Evolutionary conservation across 2,329 filamentous ascomycete species (phyloP).

Genomic region (Colletotrichum sansevieriae): DNA sequence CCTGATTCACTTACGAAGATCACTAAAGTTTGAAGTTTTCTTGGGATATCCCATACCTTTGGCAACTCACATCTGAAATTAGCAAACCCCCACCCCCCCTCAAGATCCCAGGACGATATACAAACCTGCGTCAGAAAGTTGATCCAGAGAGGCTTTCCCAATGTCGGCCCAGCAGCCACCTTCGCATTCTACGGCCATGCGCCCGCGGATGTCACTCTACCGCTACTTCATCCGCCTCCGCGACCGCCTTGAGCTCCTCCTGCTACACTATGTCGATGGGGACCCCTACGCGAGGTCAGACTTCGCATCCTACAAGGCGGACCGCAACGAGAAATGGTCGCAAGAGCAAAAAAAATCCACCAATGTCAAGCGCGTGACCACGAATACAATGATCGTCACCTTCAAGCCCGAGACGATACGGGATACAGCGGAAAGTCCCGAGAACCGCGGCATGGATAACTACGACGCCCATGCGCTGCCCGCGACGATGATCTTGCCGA

Average conservation of each 20-base stretch:
- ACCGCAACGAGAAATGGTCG: conserved; percentile 25
- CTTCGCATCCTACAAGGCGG: conserved; percentile 19
- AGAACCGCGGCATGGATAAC: not conserved
- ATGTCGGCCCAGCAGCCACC: not conserved
- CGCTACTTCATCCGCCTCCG: conserved; percentile 32
- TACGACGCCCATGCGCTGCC: not conserved
- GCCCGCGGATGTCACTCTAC: conserved; percentile 15
- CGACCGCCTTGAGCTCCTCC: conserved; percentile 35
- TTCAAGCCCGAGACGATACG: not conserved
- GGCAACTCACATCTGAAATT: no score
- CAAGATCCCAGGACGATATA: no score
- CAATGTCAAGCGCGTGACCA: not conserved
- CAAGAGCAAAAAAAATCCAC: not conserved
- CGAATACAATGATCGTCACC: not conserved
- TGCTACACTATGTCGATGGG: conserved; percentile 27
- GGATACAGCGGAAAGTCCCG: no score
- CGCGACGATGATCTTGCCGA: not conserved
- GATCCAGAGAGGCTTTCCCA: not conserved
- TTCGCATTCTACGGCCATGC: not conserved
- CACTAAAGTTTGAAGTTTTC: no score
- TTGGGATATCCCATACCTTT: no score
- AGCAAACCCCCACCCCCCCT: no score
- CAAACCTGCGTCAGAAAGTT: not conserved
- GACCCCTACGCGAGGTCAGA: conserved; percentile 12
- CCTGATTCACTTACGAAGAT: no score